Evolutionary conservation across 345 rosid genomes (phyloP).

Genomic region (Corymbia maculata): DNA sequence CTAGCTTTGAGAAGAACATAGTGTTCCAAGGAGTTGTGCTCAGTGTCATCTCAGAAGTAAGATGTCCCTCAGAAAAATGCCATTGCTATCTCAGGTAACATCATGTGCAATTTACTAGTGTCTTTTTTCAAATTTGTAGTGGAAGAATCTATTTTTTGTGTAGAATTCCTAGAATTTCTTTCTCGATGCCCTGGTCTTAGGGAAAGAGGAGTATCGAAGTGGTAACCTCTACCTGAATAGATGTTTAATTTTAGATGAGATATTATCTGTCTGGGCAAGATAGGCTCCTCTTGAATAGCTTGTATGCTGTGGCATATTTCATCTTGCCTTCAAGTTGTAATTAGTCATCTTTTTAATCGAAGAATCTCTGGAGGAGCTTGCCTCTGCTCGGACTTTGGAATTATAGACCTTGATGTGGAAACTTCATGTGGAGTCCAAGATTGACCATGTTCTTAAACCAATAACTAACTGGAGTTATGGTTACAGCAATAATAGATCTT

Average conservation of each 20-base stretch:
- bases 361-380: constrained; percentile 97
- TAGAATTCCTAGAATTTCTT: neutral
- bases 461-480: constrained; percentile 68
- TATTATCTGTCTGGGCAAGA: neutral
- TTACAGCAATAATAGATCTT: constrained; percentile 79
- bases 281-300: neutral
- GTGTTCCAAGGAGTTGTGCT: constrained; percentile 85
- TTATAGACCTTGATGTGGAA: constrained; percentile 85
- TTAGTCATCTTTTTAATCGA: constrained; percentile 19
- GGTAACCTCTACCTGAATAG: neutral
- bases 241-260: neutral
- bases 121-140: neutral
- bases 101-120: neutral
- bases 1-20: constrained; percentile 73
- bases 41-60: constrained; percentile 82
- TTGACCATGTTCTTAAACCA: constrained; percentile 78
- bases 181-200: neutral
- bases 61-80: constrained; percentile 65
- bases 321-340: neutral
- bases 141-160: neutral
- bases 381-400: constrained; percentile 96
- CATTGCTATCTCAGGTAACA: constrained; percentile 63
- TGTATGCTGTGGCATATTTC: neutral
- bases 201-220: neutral
- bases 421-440: constrained; percentile 75